Base-by-base conservation (phyloP, 106 monocot species). In the Platanthera zijinensis region DNA sequence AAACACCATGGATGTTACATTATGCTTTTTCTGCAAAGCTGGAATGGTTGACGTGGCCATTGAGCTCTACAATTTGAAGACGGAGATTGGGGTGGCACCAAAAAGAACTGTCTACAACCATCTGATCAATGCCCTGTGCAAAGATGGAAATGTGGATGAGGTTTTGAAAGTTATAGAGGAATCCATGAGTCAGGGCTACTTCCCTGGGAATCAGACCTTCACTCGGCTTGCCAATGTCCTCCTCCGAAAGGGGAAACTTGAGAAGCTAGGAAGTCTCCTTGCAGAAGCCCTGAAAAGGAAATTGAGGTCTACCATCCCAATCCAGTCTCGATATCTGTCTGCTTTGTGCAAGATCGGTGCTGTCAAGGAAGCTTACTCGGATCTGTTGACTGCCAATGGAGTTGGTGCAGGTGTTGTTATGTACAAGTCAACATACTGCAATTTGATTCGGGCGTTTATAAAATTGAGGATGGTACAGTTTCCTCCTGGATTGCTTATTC, bases 11-110 rank as follows among this genome's bases (percentile, higher is more conserved):
- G 87, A 86, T 22, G 76, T 78, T 3, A 83, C 84, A 1, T 80
- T 96, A 59, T 87, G 93, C 76, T 93, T 93, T 81, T 93, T 93
- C 77, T 96, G 96, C 84, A 96, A 96, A 80, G 89, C 89, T 6
- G 93, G 93, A 3, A 79, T 96, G 82, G 89, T 96, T 3, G 92
- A 89, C 32, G 82, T 91, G 7, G 93, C 93, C 0, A 2, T 87
- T 10, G 47, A 84, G 59, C 84, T 96, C 5, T 96, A 96, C 81
- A 53, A 72, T 15, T 83, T 83, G 6, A 80, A 86, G 51, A 15
- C 51, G 45, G 91, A 96, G 77, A 79, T 96, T 18, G 93, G 96
- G 0, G 57, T 93, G 17, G 70, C 84, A 47, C 96, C 90, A 3
- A 88, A 69, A n/a, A 72, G 70, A 6, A 25, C 69, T 51, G 87